A percentile compares a stretch with the other conserved stretches of the same genome.
These are phyloP conservation scores for Triangularia setosa DNA, from an alignment of 2,329 filamentous ascomycete species.

Conservation along the genomic window DNA sequence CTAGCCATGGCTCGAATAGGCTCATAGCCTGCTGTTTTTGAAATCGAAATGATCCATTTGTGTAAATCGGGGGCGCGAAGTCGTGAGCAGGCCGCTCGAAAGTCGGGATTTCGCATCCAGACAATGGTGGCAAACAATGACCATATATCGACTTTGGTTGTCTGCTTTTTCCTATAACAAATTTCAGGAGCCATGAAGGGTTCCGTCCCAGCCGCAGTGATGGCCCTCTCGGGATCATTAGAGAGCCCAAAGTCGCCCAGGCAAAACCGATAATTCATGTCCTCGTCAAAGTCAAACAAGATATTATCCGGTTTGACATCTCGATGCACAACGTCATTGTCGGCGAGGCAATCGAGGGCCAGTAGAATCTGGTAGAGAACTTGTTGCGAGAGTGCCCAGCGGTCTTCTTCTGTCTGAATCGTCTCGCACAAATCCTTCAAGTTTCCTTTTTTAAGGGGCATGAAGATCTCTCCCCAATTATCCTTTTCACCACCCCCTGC, in stretches of 20 bases:
- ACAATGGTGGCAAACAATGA: constrained; percentile 31
- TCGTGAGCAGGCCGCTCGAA: constrained; percentile 18
- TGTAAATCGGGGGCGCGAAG: constrained; percentile 19
- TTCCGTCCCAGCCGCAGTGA: constrained; percentile 26
- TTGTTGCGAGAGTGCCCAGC: constrained; percentile 10
- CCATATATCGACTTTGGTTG: constrained; percentile 30
- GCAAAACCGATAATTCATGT: constrained; percentile 21
- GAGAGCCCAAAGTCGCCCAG: constrained; percentile 28
- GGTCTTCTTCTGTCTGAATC: not conserved
- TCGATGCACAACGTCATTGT: constrained; percentile 25
- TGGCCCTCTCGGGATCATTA: constrained; percentile 23
- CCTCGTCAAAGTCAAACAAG: constrained; percentile 19
- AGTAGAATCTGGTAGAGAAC: constrained; percentile 28
- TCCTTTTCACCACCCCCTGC: constrained; percentile 18
- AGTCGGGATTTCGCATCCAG: constrained; percentile 25
- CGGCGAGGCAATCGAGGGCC: constrained; percentile 22
- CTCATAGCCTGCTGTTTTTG: constrained; percentile 19
- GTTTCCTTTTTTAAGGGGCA: constrained; percentile 25
- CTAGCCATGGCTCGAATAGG: constrained; percentile 21
- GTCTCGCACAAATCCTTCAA: constrained; percentile 21
- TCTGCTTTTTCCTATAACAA: constrained; percentile 19
- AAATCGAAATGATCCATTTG: constrained; percentile 18
- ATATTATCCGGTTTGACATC: constrained; percentile 30
- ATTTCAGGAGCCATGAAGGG: constrained; percentile 32
- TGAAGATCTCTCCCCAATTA: constrained; percentile 26